Evolutionary conservation across 2,329 filamentous ascomycete species (phyloP).

Genomic region (Leptodontidium sp.): DNA sequence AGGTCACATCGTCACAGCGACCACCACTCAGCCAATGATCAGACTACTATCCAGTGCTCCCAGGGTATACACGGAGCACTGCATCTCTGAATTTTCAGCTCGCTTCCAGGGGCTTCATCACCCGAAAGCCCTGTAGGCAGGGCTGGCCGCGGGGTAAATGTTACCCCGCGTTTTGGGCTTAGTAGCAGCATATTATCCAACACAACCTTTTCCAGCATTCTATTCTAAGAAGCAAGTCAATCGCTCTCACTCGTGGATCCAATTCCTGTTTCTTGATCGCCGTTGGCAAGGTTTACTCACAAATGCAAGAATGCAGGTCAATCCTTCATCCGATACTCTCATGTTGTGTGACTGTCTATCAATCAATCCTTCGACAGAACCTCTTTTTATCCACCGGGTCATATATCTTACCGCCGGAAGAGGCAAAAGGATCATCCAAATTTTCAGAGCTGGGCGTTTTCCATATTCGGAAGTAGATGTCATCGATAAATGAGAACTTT

Average conservation of each 20-base stretch:
- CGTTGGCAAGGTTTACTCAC: no score
- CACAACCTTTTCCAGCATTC: background rate
- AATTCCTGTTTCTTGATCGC: no score
- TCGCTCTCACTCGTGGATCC: no score
- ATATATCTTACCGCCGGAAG: background rate
- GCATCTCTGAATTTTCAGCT: background rate
- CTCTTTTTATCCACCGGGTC: background rate
- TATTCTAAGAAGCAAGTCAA: background rate
- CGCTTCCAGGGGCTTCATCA: background rate
- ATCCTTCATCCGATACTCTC: slow-evolving; percentile 3
- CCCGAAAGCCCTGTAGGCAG: background rate
- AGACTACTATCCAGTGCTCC: no score
- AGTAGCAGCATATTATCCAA: background rate
- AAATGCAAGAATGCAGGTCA: background rate
- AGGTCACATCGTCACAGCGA: no score
- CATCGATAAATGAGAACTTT: no score
- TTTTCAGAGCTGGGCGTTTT: no score
- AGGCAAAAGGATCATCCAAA: background rate
- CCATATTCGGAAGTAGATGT: no score
- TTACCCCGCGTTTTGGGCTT: slow-evolving; percentile 2
- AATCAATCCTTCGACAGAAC: background rate
- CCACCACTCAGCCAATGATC: no score
- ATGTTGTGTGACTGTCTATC: background rate
- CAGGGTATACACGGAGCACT: background rate
- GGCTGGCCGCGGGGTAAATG: background rate